Percentiles rank a stretch among this genome's conserved stretches.
Conservation (phyloP, 2,329 filamentous ascomycete species). For the Beauveria pseudobassiana region DNA sequence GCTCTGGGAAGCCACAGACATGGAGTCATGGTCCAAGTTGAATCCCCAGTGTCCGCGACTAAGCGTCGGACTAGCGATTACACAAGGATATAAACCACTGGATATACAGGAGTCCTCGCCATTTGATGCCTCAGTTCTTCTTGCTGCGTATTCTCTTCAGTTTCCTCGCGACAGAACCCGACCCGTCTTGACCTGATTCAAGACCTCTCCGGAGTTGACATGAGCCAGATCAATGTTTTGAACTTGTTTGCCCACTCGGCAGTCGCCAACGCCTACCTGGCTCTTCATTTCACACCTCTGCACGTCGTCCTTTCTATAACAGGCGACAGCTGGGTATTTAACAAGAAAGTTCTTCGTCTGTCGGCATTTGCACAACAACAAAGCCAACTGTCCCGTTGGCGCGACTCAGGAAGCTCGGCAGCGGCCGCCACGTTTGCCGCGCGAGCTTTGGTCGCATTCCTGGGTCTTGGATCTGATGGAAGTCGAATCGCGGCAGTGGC, state of each 20-base stretch:
- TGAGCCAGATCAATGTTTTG: conserved; percentile 23
- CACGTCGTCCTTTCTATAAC: conserved; percentile 49
- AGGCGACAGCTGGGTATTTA: conserved; percentile 52
- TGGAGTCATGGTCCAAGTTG: conserved; percentile 38
- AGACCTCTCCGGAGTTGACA: conserved; percentile 18
- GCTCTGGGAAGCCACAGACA: conserved; percentile 42
- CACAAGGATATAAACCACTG: conserved; percentile 29
- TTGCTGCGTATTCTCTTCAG: conserved; percentile 30
- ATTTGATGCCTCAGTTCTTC: conserved; percentile 34
- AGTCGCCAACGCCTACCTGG: conserved; percentile 46
- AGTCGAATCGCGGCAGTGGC: conserved; percentile 5
- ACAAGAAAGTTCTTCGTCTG: conserved; percentile 40
- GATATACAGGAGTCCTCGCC: conserved; percentile 26
- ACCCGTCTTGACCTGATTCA: conserved; percentile 21
- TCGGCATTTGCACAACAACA: conserved; percentile 40
- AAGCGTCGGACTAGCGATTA: conserved; percentile 22
- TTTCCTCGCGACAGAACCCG: conserved; percentile 25
- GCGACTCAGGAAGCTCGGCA: conserved; percentile 35
- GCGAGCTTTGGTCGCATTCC: conserved; percentile 39
- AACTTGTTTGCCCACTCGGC: conserved; percentile 37
- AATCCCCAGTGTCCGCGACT: conserved; percentile 19
- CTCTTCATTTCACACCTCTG: conserved; percentile 51
- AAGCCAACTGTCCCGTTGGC: conserved; percentile 38
- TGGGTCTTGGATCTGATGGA: conserved; percentile 22
- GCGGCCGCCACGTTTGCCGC: conserved; percentile 44